Evolutionary conservation across 495 filamentous ascomycete genomes (phyloP).

Genomic region (Echria macrotheca): DNA sequence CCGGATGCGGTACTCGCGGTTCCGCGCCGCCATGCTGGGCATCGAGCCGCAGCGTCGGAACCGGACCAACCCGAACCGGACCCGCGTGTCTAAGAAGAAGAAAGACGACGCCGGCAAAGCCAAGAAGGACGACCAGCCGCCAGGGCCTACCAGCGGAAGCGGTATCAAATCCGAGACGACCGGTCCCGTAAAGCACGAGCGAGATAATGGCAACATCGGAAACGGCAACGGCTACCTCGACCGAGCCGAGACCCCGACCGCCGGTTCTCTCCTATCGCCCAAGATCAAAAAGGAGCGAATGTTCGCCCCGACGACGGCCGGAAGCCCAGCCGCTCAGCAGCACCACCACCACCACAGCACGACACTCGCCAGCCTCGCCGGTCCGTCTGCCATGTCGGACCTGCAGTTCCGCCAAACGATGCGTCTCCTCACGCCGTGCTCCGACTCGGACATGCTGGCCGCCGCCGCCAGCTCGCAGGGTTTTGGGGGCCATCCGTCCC

Average conservation of each 20-base stretch:
- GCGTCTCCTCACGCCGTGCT: conserved; percentile 40
- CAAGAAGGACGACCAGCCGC: not conserved
- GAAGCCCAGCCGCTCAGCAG: no score
- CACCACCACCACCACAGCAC: conserved; percentile 6
- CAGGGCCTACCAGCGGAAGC: no score
- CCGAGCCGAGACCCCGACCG: not conserved
- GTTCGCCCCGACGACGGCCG: not conserved
- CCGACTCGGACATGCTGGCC: conserved; percentile 36
- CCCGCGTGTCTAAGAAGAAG: conserved; percentile 36
- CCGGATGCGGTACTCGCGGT: conserved; percentile 73
- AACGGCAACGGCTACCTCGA: not conserved
- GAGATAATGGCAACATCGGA: no score
- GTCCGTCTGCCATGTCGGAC: conserved; percentile 12
- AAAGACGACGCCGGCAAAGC: conserved; percentile 18
- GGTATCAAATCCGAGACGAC: conserved; percentile 31
- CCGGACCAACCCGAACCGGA: conserved; percentile 30
- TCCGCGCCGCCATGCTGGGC: conserved; percentile 42
- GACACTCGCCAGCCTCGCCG: conserved; percentile 9
- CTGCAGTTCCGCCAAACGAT: conserved; percentile 17
- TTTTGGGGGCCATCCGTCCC: no score
- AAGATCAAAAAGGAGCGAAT: conserved; percentile 33
- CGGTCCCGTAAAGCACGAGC: conserved; percentile 23
- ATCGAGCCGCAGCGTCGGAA: conserved; percentile 37
- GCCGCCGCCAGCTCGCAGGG: no score
- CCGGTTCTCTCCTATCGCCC: conserved; percentile 11